Evolutionary conservation across 1,284 basidiomycete genomes (phyloP), one percentile per base, ranked within the genome.

Genomic region (Cystobasidiaceae sp.): DNA sequence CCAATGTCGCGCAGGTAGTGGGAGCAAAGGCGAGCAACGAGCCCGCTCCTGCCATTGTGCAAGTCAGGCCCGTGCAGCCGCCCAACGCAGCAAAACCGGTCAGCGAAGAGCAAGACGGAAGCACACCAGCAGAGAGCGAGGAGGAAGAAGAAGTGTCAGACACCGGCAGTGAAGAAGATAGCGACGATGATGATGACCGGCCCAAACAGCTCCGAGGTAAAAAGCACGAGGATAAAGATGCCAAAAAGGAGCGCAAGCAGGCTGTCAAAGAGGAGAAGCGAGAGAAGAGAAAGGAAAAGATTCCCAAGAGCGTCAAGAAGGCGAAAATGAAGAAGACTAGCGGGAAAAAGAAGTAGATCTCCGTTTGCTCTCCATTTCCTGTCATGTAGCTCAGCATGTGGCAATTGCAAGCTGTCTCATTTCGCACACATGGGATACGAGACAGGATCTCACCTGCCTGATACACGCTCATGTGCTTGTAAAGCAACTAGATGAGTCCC

Each of bases 221-320:
- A 78, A 83, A 89, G 67, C 86, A 92, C 72, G 93, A 96, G 79
- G 91, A 94, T 76, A 85, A 84, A 67, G 89, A 92, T n/a, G 85
- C 82, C 0, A 97, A 94, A 78, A 94, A 93, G 89, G 89, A 92
- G 76, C 85, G 93, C 9, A 93, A 96, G 77, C 88, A 90, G 75
- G 86, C 86, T 11, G 84, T 83, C 32, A 97, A 96, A 76, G 88
- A 86, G 69, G 89, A 89, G 76, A 85, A 87, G 57, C 83, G 87
- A 72, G 92, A 96, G 79, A 89, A 85, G 77, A 82, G 93, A 67
- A 90, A 92, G 77, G 81, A 84, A 70, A 97, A 97, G 80, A 91
- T 97, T 81, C 89, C 90, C 57, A 97, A 97, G 77, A 84, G 86
- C 41, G 90, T 93, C 78, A 97, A 97, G 81, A 89, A 89, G 78